Base-by-base conservation (phyloP, 1,284 basidiomycete genomes). In the Trichosporon sp. region DNA sequence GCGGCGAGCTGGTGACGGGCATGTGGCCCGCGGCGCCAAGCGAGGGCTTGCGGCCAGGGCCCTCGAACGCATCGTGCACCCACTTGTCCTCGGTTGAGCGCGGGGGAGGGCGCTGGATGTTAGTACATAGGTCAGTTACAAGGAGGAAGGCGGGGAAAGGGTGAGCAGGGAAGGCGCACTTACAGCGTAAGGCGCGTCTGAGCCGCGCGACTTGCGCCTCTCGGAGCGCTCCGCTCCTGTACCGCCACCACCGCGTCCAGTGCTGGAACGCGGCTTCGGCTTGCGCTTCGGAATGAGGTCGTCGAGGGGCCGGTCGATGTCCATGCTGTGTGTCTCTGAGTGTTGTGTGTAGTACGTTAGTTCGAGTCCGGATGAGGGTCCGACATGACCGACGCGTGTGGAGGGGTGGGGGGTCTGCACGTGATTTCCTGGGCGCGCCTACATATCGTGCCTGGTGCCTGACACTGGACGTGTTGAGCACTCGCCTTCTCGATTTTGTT, bases 1-100 rank as follows among this genome's bases (percentile, higher is more conserved):
- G 90, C 71, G 87, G 88, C 80, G 88, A 89, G 67, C 85, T 76
- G 75, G 78, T 68, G 80, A 78, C 82, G 66, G 79, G 80, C 32
- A 74, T 70, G 38, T 69, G 73, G 12, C 74, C 73, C 6, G 73
- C 35, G 1, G 66, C 26, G 26, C 38, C 71, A n/a, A 46, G 4
- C 64, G 38, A 31, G 14, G 40, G 21, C 59, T 63, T 63, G 3
- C 71, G 43, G 3, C 71, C 54, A 2, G 38, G 12, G 10, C 61
- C 35, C 54, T 70, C 70, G 69, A 78, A 84, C 66, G 83, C 80
- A 73, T 85, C 84, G 70, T 85, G 84, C 40, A 81, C 78, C 84
- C 84, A 85, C 68, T 78, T 77, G 10, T 82, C 80, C 12, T 82
- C 81, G 6, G 81, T 80, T 5, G 83, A 82, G 37, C 81, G 74